Conservation (phyloP, 148 eudicot species). For the Rhododendron griersonianum region DNA sequence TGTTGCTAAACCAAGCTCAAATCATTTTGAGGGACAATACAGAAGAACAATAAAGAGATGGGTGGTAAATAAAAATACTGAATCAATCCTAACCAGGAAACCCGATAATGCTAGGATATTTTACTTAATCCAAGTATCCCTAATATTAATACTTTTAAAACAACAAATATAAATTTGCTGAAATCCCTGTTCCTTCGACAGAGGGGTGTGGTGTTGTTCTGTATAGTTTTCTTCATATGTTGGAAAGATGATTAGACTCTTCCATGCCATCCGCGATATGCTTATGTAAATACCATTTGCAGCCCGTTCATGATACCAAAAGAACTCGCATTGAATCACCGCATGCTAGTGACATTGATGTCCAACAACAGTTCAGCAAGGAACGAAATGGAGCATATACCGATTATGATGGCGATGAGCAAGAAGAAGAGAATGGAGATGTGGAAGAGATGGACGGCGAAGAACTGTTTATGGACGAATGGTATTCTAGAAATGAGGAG, state of each 20-base stretch:
- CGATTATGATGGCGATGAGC: background rate
- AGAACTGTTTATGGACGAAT: background rate
- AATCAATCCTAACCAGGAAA: background rate
- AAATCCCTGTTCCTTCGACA: background rate
- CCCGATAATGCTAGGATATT: background rate
- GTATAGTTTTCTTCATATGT: background rate
- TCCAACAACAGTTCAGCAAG: background rate
- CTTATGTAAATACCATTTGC: background rate
- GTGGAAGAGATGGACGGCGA: background rate
- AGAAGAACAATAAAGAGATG: background rate
- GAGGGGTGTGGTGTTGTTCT: background rate
- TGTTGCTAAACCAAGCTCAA: background rate
- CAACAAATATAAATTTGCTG: background rate
- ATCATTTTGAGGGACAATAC: background rate
- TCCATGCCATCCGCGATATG: background rate
- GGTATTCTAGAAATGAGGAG: background rate
- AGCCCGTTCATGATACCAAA: conserved; percentile 7
- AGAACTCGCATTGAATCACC: background rate
- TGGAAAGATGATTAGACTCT: background rate
- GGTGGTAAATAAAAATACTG: background rate
- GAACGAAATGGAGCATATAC: background rate
- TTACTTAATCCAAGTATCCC: background rate
- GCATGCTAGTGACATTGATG: background rate
- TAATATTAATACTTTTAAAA: background rate
- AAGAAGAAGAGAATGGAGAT: background rate